Evolutionary conservation across 2,329 filamentous ascomycete species (phyloP).

Genomic region (Xylariaceae sp.): DNA sequence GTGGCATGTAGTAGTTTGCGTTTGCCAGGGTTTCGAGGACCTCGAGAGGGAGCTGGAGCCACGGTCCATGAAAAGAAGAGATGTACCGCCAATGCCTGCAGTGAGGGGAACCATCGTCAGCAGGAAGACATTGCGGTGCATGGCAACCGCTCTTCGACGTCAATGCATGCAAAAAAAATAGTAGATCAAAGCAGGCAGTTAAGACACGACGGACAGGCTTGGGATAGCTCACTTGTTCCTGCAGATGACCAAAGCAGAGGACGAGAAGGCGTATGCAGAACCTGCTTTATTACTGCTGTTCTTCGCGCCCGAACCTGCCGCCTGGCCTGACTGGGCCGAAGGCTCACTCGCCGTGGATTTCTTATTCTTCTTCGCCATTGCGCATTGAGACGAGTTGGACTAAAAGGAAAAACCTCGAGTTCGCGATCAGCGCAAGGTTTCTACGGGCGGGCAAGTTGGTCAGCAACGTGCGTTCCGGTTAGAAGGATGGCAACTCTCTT

Average conservation of each 20-base stretch:
- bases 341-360: slow-evolving; percentile 31
- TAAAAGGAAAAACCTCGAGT: background rate
- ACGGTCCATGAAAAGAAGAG: slow-evolving; percentile 75
- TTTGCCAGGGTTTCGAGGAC: slow-evolving; percentile 73
- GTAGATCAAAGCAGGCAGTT: background rate
- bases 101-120: slow-evolving; percentile 5
- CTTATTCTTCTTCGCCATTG: slow-evolving; percentile 48
- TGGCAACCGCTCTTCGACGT: slow-evolving; percentile 15
- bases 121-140: background rate
- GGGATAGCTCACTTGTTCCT: slow-evolving; percentile 59
- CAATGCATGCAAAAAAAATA: background rate
- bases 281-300: slow-evolving; percentile 18
- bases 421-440: background rate
- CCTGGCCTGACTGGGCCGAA: slow-evolving; percentile 19
- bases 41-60: slow-evolving; percentile 74
- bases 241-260: slow-evolving; percentile 54
- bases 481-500: background rate
- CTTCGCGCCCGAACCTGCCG: slow-evolving; percentile 5
- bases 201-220: background rate
- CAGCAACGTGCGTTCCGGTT: background rate
- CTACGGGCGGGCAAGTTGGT: background rate
- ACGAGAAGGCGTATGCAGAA: slow-evolving; percentile 31
- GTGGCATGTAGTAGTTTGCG: slow-evolving; percentile 71
- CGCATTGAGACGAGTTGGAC: slow-evolving; percentile 16
- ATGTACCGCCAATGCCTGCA: slow-evolving; percentile 78